Base-by-base conservation (phyloP, 2,329 filamentous ascomycete species). In the Emergomyces orientalis region DNA sequence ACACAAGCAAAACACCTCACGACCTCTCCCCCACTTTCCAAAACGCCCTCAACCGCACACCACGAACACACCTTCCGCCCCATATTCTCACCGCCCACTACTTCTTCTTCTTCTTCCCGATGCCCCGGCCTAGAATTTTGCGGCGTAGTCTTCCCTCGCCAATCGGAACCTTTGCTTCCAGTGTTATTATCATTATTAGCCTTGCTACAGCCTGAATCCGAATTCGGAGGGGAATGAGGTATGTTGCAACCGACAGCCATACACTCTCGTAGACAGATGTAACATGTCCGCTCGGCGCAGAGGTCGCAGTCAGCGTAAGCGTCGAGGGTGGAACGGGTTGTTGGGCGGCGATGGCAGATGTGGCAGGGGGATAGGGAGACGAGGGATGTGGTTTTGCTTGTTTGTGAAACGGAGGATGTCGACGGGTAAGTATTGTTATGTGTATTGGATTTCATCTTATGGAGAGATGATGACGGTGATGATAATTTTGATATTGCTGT, bases 271-370 rank as follows among this genome's bases (percentile, higher is more conserved):
- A 78, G 67, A 67, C 75, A 78, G 45, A 78, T 76, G 63, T 76
- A 78, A 60, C 76, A 78, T 43, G 75, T 72, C 45, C 75, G 70
- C 51, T 74, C 64, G 9, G 68, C 69, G 60, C 76, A 78, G 14
- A 77, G 61, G 60, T 76, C 73, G 63, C 75, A 78, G 63, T 77
- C 73, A 19, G 75, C 72, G 63, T 77, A 78, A 2, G 75, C 75
- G 59, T 77, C 74, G 1, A 78, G 67, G 27, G 75, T 69, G 57
- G 74, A 71, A 22, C 71, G 71, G 2, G 75, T 78, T 9, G 74
- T 76, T 11, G 76, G 75, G 55, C 71, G 72, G 55, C 76, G 71
- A 62, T 78, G 73, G 59, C 76, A 78, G 62, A 78, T 75, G 60
- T 78, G 75, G 32, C 75, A 78, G 6, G 76, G 73, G 13, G 74